Evolutionary conservation across 192 early-diverging fungal species (phyloP).

Genomic region (Glomus cerebriforme): DNA sequence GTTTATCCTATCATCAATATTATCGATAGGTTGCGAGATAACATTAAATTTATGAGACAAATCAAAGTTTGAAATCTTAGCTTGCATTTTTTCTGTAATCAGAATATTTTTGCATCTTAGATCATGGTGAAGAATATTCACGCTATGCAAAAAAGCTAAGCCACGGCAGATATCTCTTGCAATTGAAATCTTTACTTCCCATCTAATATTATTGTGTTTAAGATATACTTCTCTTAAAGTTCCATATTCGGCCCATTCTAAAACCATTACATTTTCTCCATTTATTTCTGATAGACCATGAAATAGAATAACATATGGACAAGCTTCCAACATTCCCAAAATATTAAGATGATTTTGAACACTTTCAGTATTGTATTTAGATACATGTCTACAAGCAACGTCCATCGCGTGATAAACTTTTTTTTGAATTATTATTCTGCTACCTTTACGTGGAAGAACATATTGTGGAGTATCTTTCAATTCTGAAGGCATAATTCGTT

Average conservation of each 20-base stretch:
- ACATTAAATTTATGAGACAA: background rate
- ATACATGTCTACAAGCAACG: background rate
- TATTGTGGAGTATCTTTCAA: too few species aligned
- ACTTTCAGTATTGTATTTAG: background rate
- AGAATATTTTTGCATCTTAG: background rate
- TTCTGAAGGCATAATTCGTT: too few species aligned
- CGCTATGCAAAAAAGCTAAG: background rate
- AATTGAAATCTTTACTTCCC: background rate
- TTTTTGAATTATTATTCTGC: too few species aligned
- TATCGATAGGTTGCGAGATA: background rate
- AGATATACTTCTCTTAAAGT: background rate
- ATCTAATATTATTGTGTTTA: background rate
- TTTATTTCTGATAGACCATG: slow-evolving; percentile 1
- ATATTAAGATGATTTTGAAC: background rate
- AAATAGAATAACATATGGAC: slow-evolving; percentile 20
- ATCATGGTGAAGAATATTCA: background rate
- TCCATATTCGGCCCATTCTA: background rate
- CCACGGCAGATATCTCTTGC: background rate
- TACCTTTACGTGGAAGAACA: too few species aligned
- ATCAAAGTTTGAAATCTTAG: slow-evolving; percentile 27
- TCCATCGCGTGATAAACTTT: too few species aligned
- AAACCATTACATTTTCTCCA: background rate
- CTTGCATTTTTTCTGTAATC: background rate
- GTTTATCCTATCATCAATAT: background rate
- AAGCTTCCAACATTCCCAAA: background rate